Conservation (phyloP, 768 basidiomycete genomes). For the Obba rivulosa region DNA sequence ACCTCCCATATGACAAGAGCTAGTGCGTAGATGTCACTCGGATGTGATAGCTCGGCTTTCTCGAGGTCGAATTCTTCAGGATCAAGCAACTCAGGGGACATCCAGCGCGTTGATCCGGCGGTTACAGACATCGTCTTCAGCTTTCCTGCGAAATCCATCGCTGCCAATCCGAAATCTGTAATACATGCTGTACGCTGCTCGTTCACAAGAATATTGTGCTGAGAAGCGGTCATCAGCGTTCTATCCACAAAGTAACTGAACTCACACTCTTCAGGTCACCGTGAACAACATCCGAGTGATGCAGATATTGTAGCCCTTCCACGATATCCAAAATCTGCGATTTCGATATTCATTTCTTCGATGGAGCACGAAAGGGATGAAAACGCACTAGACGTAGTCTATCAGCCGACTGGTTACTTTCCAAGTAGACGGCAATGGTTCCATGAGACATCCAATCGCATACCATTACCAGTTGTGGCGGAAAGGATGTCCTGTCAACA, state of each 20-base stretch:
- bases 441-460: background rate
- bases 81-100: conserved; percentile 4
- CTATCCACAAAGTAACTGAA: too few relatives aligned
- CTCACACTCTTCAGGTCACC: conserved; percentile 5
- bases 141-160: background rate
- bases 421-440: background rate
- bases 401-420: background rate
- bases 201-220: background rate
- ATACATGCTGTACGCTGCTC: background rate
- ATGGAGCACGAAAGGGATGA: too few relatives aligned
- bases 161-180: conserved; percentile 2
- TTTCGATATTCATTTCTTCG: background rate
- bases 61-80: conserved; percentile 2
- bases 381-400: background rate
- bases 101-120: conserved; percentile 1
- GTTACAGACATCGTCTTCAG: background rate
- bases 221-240: background rate
- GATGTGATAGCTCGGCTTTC: background rate
- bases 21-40: conserved; percentile 3
- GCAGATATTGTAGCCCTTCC: conserved; percentile 1
- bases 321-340: background rate
- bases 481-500: too few relatives aligned
- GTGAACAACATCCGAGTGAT: background rate
- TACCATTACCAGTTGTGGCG: background rate
- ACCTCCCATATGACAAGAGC: conserved; percentile 3